phyloP scores from a whole-genome alignment of 371 early-diverging fungal genomes.

The Caulochytrium protostelioides region DNA sequence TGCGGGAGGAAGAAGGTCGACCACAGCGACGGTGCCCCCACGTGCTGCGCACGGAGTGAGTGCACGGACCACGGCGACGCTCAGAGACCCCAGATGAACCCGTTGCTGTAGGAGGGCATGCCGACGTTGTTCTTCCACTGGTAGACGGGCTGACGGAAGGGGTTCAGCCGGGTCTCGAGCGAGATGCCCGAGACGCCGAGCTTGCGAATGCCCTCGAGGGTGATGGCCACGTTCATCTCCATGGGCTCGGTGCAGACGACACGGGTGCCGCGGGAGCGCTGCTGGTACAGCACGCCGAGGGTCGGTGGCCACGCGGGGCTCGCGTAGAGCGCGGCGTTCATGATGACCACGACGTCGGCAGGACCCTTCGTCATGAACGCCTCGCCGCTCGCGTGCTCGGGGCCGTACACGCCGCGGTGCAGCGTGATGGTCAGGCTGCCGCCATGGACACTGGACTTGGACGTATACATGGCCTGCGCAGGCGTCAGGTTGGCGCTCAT shows the following conservation, averaged over 20 bases:
- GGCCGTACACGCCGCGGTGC: conserved; percentile 9
- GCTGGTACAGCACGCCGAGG: conserved; percentile 12
- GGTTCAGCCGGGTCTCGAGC: conserved; percentile 8
- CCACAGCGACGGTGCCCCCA: too few relatives aligned
- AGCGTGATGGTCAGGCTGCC: conserved; percentile 12
- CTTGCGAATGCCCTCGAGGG: too few relatives aligned
- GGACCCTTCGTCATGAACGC: neutral
- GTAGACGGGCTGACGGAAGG: conserved; percentile 22
- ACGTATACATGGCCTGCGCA: conserved; percentile 7
- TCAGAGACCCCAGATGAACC: conserved; percentile 16
- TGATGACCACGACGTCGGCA: conserved; percentile 15
- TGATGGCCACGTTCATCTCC: conserved; percentile 13
- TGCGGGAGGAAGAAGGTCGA: too few relatives aligned
- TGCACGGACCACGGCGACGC: too few relatives aligned
- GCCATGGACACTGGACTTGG: conserved; percentile 5
- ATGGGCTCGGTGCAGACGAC: conserved; percentile 17
- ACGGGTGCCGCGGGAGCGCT: conserved; percentile 4
- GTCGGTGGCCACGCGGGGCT: conserved; percentile 11
- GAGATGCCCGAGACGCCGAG: conserved; percentile 7
- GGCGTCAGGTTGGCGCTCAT: conserved; percentile 11
- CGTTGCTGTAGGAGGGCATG: conserved; percentile 21
- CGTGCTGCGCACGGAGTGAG: too few relatives aligned
- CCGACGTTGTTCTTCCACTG: conserved; percentile 19
- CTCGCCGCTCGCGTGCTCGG: conserved; percentile 8
- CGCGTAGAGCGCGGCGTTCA: conserved; percentile 16